Evolutionary conservation across 257 asterid genomes (phyloP).

Genomic region (Echium plantagineum): DNA sequence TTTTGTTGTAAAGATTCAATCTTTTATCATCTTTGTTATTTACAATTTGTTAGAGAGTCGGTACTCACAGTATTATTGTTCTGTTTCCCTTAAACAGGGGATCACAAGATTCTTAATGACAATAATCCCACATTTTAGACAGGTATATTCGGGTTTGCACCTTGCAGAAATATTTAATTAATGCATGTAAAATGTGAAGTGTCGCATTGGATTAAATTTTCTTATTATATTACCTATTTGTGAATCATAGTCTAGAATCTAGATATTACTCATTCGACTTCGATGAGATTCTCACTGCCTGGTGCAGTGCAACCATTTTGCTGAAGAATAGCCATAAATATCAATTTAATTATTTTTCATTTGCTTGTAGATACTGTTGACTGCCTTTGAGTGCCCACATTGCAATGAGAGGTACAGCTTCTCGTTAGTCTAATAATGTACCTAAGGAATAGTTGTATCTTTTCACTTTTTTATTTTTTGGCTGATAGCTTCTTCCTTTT

Average conservation of each 20-base stretch:
- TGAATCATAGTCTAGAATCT: too few relatives aligned
- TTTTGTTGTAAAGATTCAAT: neutral
- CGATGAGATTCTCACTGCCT: neutral
- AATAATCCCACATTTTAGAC: constrained; percentile 80
- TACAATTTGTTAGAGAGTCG: neutral
- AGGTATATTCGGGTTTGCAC: constrained; percentile 35
- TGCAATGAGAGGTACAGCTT: constrained; percentile 79
- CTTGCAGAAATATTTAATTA: neutral
- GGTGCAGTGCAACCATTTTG: neutral
- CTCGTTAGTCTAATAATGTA: neutral
- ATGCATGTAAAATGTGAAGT: neutral
- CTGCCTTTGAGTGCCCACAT: constrained; percentile 96
- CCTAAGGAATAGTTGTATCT: neutral
- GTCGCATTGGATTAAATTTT: neutral
- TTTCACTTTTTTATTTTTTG: neutral
- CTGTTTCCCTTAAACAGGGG: constrained; percentile 46
- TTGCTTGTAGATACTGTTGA: constrained; percentile 56
- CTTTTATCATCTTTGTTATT: too few relatives aligned
- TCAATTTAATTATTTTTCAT: neutral
- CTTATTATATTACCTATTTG: neutral
- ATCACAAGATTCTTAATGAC: constrained; percentile 69
- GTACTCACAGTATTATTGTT: constrained; percentile 8
- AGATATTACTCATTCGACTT: neutral
- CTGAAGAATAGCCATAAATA: neutral
- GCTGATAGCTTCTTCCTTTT: constrained; percentile 17